Evolutionary conservation across 2,329 filamentous ascomycete genomes (phyloP).

Genomic region (Calonectria honghensis): DNA sequence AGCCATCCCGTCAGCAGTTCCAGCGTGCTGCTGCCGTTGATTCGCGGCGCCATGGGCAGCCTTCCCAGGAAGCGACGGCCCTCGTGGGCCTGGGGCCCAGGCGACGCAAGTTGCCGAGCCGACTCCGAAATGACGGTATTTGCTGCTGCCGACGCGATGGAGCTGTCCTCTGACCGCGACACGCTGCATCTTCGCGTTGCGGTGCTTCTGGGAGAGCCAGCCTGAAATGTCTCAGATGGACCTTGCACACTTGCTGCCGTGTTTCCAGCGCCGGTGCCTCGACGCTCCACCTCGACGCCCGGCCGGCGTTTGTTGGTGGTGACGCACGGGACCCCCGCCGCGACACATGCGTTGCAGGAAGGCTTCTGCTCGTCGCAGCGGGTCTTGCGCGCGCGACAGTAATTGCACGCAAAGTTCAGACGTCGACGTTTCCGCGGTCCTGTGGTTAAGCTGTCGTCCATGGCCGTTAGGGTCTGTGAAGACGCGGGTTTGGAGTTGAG

Average conservation of each 20-base stretch:
- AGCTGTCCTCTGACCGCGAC: too few relatives aligned
- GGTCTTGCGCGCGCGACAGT: conserved; percentile 29
- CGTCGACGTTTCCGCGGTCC: conserved; percentile 7
- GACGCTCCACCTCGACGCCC: conserved; percentile 3
- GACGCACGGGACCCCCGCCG: conserved; percentile 17
- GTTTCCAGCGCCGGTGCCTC: neutral
- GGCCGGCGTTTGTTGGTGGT: conserved; percentile 16
- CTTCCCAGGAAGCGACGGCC: neutral
- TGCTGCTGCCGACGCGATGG: too few relatives aligned
- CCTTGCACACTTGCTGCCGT: too few relatives aligned
- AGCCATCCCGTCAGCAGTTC: conserved; percentile 1
- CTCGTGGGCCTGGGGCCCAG: neutral
- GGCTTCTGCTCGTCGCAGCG: conserved; percentile 33
- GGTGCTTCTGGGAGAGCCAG: too few relatives aligned
- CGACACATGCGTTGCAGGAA: conserved; percentile 9
- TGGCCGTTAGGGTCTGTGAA: neutral
- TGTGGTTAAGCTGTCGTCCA: neutral
- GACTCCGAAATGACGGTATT: too few relatives aligned
- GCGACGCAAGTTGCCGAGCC: too few relatives aligned
- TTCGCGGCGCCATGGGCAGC: neutral
- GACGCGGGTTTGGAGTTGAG: too few relatives aligned
- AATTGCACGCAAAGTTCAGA: conserved; percentile 35
- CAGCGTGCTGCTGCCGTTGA: neutral
- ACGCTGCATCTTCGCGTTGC: too few relatives aligned
- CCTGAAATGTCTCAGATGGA: too few relatives aligned